Evolutionary conservation across 2,329 filamentous ascomycete species (phyloP).

Genomic region (Colletotrichum lini): DNA sequence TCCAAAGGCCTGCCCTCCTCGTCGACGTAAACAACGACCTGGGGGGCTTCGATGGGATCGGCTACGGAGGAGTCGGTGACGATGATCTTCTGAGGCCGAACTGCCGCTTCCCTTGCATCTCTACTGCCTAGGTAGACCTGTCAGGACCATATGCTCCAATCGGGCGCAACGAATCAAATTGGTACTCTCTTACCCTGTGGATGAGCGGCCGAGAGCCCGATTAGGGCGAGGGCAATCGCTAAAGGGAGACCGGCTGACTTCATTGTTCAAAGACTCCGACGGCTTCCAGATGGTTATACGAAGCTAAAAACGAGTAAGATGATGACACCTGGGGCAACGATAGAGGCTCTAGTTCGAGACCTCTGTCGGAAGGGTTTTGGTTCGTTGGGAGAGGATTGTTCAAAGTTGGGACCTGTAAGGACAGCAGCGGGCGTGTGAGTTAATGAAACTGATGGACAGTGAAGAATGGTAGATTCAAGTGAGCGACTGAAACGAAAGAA

Average conservation of each 20-base stretch:
- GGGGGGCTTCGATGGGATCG: conserved; percentile 58
- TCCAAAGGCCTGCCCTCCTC: conserved; percentile 66
- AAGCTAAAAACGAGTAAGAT: background rate
- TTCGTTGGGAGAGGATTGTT: background rate
- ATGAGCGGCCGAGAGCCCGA: conserved; percentile 33
- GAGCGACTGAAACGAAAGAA: conserved; percentile 44
- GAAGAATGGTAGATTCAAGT: conserved; percentile 40
- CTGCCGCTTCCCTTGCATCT: conserved; percentile 3
- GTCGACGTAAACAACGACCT: conserved; percentile 73
- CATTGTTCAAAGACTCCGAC: conserved; percentile 13
- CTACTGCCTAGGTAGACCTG: conserved; percentile 27
- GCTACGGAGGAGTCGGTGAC: conserved; percentile 55
- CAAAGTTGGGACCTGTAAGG: background rate
- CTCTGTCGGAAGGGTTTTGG: background rate
- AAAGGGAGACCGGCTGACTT: conserved; percentile 21
- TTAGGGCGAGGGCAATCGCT: conserved; percentile 11
- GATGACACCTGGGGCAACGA: background rate
- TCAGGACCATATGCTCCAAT: conserved; percentile 3
- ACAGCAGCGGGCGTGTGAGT: conserved; percentile 29
- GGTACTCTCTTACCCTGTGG: conserved; percentile 24
- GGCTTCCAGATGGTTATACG: background rate
- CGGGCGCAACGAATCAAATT: background rate
- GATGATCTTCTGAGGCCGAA: conserved; percentile 47
- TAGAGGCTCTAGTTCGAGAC: background rate
- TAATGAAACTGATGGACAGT: conserved; percentile 27